Base-by-base conservation (phyloP, 169 alveolate genomes). In the Fabrea salina region DNA sequence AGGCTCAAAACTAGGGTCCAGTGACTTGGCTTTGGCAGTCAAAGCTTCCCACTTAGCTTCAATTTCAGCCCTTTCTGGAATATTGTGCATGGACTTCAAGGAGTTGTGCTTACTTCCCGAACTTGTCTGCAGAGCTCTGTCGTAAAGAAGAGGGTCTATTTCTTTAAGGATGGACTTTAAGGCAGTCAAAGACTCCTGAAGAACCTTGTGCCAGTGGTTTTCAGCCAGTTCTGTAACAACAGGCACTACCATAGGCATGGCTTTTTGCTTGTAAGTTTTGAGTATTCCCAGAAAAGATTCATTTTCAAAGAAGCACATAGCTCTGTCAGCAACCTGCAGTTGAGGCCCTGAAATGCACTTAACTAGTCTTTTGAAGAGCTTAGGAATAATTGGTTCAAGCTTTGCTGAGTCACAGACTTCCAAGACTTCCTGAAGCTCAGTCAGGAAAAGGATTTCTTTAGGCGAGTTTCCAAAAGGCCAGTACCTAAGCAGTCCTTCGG, bases 401-500 rank as follows among this genome's bases (percentile, higher is more conserved):
- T 86, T 82, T 39, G 80, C 85, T 32, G 81, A 86, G 40, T 92
- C 95, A 74, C 93, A 87, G 35, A 92, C 90, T 77, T 89, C 95
- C 6, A 89, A 76, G 5, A 96, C 98, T 85, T 96, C 99, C 84
- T 97, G 97, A 66, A 98, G 86, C 84, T 98, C 99, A 81, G 95
- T 92, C 76, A 98, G 91, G 89, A 97, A 97, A 53, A 97, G 91
- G 3, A 97, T 92, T 89, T 97, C 99, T 82, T 96, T 97, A 37
- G 95, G 95, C 49, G 99, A 94, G 86, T 96, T 96, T 22, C 98
- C 97, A 67, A 94, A 93, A 25, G 99, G 99, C 99, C 99, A 98
- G 89, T 92, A 97, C 82, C 96, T 94, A 25, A 98, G 91, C 25
- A 98, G 84, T 41, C 98, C 97, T 79, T 95, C 90, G 16, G 96